A percentile compares a stretch with the other conserved stretches of the same genome.
These are phyloP conservation scores for Aspergillus sparsus DNA, from an alignment of 495 filamentous ascomycete species.

Conservation along the genomic window DNA sequence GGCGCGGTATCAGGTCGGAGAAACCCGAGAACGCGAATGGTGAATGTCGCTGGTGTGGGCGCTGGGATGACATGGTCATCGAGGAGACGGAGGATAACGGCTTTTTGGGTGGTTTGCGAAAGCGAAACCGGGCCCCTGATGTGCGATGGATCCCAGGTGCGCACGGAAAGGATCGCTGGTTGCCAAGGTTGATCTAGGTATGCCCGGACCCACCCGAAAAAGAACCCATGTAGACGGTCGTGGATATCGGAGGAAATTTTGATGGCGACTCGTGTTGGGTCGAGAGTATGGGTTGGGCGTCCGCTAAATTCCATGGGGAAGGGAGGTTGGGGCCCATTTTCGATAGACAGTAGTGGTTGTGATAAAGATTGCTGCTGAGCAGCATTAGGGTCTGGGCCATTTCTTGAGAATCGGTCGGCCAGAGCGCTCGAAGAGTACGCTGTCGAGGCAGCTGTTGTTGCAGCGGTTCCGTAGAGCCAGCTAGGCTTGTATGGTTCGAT, in stretches of 20 bases:
- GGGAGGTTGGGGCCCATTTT: slow-evolving; percentile 55
- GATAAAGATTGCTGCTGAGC: too few relatives aligned
- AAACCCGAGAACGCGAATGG: slow-evolving; percentile 58
- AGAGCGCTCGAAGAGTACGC: slow-evolving; percentile 44
- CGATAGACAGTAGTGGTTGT: slow-evolving; percentile 25
- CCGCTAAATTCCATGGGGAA: slow-evolving; percentile 60
- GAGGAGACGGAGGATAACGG: slow-evolving; percentile 52
- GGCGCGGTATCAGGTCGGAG: slow-evolving; percentile 35
- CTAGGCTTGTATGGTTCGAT: slow-evolving; percentile 41
- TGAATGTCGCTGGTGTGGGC: slow-evolving; percentile 39
- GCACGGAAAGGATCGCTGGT: slow-evolving; percentile 53
- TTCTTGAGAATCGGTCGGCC: slow-evolving; percentile 25
- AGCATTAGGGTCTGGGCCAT: not conserved
- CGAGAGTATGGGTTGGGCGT: slow-evolving; percentile 29
- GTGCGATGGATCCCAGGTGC: slow-evolving; percentile 40
- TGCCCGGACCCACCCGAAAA: slow-evolving; percentile 62
- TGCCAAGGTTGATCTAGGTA: slow-evolving; percentile 45
- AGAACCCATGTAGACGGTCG: slow-evolving; percentile 57
- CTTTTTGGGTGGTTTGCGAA: slow-evolving; percentile 40
- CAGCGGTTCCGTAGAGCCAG: slow-evolving; percentile 43
- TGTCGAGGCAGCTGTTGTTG: slow-evolving; percentile 38
- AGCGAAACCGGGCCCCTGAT: slow-evolving; percentile 33
- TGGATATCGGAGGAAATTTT: slow-evolving; percentile 47
- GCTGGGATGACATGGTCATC: slow-evolving; percentile 24
- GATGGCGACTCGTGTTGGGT: slow-evolving; percentile 31